phyloP scores from a whole-genome alignment of 2,329 filamentous ascomycete species.

The Thielaviopsis populi region DNA sequence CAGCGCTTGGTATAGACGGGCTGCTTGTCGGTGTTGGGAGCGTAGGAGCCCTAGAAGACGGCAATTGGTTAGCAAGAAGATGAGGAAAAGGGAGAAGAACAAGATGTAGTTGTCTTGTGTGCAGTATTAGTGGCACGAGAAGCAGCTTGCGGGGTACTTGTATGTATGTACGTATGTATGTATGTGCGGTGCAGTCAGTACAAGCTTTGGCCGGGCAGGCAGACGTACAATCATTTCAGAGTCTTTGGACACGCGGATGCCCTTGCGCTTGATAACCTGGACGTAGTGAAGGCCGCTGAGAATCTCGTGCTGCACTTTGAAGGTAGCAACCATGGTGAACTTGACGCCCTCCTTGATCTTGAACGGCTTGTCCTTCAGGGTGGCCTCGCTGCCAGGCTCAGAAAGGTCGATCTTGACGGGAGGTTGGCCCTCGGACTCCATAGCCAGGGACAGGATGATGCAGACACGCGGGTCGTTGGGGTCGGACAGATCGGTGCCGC shows the following conservation, averaged over 20 bases:
- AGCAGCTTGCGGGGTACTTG: too few relatives aligned
- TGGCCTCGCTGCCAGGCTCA: conserved; percentile 53
- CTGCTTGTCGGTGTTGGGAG: conserved; percentile 80
- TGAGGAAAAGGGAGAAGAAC: too few relatives aligned
- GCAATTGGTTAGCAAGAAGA: conserved; percentile 20
- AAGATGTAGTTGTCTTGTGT: too few relatives aligned
- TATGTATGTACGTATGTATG: background rate
- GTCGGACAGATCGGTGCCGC: conserved; percentile 56
- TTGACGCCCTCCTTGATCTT: conserved; percentile 90
- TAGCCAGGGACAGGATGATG: conserved; percentile 80
- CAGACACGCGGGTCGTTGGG: conserved; percentile 75
- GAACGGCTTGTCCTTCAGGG: conserved; percentile 84
- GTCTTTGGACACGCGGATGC: conserved; percentile 75
- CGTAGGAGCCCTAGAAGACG: conserved; percentile 61
- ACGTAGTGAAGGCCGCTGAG: conserved; percentile 91
- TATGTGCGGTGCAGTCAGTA: background rate
- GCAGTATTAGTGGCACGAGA: background rate
- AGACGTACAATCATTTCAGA: conserved; percentile 87
- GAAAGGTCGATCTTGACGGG: conserved; percentile 85
- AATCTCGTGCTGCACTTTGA: conserved; percentile 95
- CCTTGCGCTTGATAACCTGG: conserved; percentile 82
- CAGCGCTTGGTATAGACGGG: conserved; percentile 80
- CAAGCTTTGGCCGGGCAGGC: background rate
- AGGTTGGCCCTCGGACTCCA: conserved; percentile 66
- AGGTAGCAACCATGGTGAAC: conserved; percentile 88